Evolutionary conservation across 805 yeast species (phyloP), one percentile per base, ranked within the genome.

Genomic region (Myxozyma sirexii): DNA sequence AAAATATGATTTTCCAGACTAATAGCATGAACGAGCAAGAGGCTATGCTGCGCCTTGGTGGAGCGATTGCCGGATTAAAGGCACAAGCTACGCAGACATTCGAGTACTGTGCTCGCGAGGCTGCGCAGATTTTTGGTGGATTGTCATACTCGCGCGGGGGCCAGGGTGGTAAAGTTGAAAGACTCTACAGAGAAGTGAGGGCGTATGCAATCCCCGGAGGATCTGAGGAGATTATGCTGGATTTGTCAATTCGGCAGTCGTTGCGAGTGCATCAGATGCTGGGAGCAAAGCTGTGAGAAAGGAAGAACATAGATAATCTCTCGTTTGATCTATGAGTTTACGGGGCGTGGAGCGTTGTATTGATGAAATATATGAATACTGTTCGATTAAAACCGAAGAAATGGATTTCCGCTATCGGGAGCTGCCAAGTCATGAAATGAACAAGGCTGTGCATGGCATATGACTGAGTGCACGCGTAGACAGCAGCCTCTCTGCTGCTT

Each of bases 191-290:
- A 31, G 79, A 76, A 56, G 79, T 75, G n/a, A 70, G 79, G 7
- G 79, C 79, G 10, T 77, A 69, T 63, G 76, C 80, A 19, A 77
- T 76, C 43, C 80, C 80, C 17, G 79, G 79, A 37, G 79, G 79
- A 7, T 75, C 79, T 26, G 79, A 76, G 61, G 79, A 76, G 63
- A 77, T 77, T 60, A 76, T 76, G 79, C 67, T 76, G 37, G 80
- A 77, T 52, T 66, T 76, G 42, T 71, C 75, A 8, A 73, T 76
- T 46, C 67, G 79, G 19, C 79, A 77, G 67, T 62, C 74, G 33
- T 60, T 76, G 57, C 71, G 72, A 59, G 79, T 76, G 19, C 77
- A 76, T 67, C 71, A 75, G 66, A 59, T 69, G 29, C 68, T 74
- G 39, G 80, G 77, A 44, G 72, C 79, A 56, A 76, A 75, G 66